Conservation (phyloP, 345 rosid genomes). For the Garcia nutans region DNA sequence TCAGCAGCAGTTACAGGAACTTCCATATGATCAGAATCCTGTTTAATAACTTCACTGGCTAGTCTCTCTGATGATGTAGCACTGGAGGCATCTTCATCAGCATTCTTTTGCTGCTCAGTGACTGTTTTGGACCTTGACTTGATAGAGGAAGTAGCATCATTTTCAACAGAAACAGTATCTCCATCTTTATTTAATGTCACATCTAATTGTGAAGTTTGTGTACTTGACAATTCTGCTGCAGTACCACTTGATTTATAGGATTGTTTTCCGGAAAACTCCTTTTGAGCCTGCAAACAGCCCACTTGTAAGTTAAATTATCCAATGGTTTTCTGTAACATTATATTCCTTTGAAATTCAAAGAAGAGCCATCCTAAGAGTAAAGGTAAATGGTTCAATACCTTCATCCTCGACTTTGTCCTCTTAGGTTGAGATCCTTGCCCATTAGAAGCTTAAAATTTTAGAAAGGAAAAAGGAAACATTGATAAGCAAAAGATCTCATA, state of each 20-base stretch:
- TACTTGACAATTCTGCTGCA: constrained; percentile 34
- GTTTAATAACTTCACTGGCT: constrained; percentile 31
- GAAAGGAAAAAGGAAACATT: constrained; percentile 11
- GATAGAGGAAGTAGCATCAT: constrained; percentile 40
- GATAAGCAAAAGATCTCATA: background rate
- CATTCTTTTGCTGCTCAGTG: constrained; percentile 29
- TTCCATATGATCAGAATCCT: constrained; percentile 40
- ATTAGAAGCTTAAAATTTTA: constrained; percentile 44
- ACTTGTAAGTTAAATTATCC: constrained; percentile 19
- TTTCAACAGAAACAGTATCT: constrained; percentile 33
- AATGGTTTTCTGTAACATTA: background rate
- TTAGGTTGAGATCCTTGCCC: constrained; percentile 72
- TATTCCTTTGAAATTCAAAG: constrained; percentile 10
- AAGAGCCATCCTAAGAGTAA: constrained; percentile 10
- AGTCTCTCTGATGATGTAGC: constrained; percentile 32
- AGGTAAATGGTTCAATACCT: constrained; percentile 48
- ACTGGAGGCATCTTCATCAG: constrained; percentile 37
- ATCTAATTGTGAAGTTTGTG: constrained; percentile 37
- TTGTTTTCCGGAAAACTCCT: constrained; percentile 40
- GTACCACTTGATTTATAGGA: constrained; percentile 37
- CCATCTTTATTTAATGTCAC: constrained; percentile 35
- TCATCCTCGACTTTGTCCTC: constrained; percentile 50
- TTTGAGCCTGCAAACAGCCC: constrained; percentile 49
- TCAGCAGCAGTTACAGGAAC: constrained; percentile 34
- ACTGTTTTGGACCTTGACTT: constrained; percentile 23